A percentile compares a stretch with the other conserved stretches of the same genome.
These are phyloP conservation scores for Artemisia annua DNA, from an alignment of 129 eudicot species.

Conservation along the genomic window DNA sequence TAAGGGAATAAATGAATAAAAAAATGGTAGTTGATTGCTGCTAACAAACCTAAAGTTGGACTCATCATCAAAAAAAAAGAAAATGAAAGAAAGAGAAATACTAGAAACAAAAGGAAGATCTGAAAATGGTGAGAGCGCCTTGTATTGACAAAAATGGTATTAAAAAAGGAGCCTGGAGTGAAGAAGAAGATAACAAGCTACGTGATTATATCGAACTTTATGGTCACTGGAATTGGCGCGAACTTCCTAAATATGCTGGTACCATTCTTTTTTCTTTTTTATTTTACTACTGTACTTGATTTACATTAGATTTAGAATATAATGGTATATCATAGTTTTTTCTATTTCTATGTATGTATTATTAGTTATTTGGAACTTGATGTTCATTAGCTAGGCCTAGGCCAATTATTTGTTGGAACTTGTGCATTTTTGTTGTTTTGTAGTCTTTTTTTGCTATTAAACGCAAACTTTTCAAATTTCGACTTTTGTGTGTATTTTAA, in stretches of 20 bases:
- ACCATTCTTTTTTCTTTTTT: background rate
- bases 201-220: conserved; percentile 37
- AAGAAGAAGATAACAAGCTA: conserved; percentile 40
- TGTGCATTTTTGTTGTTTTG: no score
- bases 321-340: no score
- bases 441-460: no score
- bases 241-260: conserved; percentile 46
- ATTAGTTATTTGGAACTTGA: no score
- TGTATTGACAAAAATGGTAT: conserved; percentile 44
- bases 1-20: conserved; percentile 23
- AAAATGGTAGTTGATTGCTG: conserved; percentile 6
- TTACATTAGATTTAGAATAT: no score
- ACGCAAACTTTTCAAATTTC: background rate
- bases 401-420: no score
- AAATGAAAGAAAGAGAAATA: conserved; percentile 20
- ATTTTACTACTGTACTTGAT: no score
- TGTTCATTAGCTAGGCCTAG: no score
- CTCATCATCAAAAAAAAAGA: conserved; percentile 24
- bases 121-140: conserved; percentile 45
- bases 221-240: conserved; percentile 51
- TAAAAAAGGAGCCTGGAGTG: conserved; percentile 45
- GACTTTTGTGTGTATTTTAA: no score
- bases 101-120: conserved; percentile 14
- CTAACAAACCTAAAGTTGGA: conserved; percentile 40
- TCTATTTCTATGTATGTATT: no score